phyloP scores from a whole-genome alignment of 2,329 filamentous ascomycete species.

The Ceratocystis colombiana region DNA sequence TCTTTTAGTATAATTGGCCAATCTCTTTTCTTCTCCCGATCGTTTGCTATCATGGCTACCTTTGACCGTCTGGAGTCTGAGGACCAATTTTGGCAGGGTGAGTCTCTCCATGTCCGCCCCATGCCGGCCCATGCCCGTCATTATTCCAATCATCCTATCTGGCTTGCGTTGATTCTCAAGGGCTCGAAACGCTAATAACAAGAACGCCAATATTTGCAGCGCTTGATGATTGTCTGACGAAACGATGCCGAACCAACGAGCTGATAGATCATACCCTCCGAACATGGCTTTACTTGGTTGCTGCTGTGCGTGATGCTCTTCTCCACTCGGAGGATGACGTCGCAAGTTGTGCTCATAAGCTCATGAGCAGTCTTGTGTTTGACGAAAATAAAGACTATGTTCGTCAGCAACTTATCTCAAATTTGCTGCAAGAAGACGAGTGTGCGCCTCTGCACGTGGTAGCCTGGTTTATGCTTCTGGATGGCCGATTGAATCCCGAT shows the following conservation, averaged over 20 bases:
- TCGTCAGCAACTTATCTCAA: constrained; percentile 83
- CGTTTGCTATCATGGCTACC: constrained; percentile 16
- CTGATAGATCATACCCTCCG: constrained; percentile 75
- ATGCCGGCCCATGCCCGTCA: too few species aligned
- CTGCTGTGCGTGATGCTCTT: constrained; percentile 64
- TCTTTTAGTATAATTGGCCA: neutral
- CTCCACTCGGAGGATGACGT: constrained; percentile 69
- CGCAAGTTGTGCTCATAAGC: constrained; percentile 64
- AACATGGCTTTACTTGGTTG: constrained; percentile 69
- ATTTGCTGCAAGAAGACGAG: constrained; percentile 82
- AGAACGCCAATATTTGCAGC: constrained; percentile 33
- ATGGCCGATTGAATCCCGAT: constrained; percentile 66
- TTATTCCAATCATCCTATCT: neutral
- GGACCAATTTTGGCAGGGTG: constrained; percentile 83
- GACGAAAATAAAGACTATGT: constrained; percentile 70
- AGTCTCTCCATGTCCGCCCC: constrained; percentile 28
- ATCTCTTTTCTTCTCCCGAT: neutral
- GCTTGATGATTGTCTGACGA: constrained; percentile 40
- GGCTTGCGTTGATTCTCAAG: neutral
- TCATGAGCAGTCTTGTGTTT: constrained; percentile 69
- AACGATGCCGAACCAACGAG: constrained; percentile 44
- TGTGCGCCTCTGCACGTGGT: constrained; percentile 69
- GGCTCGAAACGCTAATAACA: neutral
- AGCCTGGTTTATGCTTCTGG: constrained; percentile 72
- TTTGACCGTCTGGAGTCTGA: constrained; percentile 38